Conservation (phyloP, 257 asterid species). For the Ajuga chamaepitys region DNA sequence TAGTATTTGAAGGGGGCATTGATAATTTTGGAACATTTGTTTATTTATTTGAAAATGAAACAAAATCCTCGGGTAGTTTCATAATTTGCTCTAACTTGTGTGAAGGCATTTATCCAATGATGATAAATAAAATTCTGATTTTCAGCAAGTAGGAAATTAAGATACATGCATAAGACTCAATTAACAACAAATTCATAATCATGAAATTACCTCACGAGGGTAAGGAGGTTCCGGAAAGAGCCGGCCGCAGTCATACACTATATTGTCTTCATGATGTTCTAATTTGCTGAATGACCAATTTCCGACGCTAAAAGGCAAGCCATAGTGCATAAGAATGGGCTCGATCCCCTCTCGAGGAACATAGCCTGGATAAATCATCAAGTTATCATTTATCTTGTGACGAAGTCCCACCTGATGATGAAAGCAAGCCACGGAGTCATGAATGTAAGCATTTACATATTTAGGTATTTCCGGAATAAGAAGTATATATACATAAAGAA, state of each 20-base stretch:
- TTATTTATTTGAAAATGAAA: too few relatives aligned
- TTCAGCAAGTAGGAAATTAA: background rate
- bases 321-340: slow-evolving; percentile 96
- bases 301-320: slow-evolving; percentile 80
- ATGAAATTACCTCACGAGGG: slow-evolving; percentile 77
- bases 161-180: background rate
- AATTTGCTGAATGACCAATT: slow-evolving; percentile 93
- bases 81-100: too few relatives aligned
- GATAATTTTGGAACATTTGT: too few relatives aligned
- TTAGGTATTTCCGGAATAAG: background rate
- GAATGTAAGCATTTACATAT: background rate
- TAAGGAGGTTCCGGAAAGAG: slow-evolving; percentile 97
- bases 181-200: background rate
- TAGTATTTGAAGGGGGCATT: too few relatives aligned
- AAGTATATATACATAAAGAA: background rate
- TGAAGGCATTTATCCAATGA: background rate
- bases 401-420: slow-evolving; percentile 84
- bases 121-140: background rate
- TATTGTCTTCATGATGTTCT: slow-evolving; percentile 74
- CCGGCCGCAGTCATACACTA: slow-evolving; percentile 84
- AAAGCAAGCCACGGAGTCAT: slow-evolving; percentile 26
- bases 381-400: slow-evolving; percentile 75
- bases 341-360: slow-evolving; percentile 76
- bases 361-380: slow-evolving; percentile 99
- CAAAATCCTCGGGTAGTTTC: background rate